A percentile compares a stretch with the other conserved stretches of the same genome.
These are phyloP conservation scores for Backusella luteola DNA, from an alignment of 192 early-diverging fungal species.

Conservation along the genomic window DNA sequence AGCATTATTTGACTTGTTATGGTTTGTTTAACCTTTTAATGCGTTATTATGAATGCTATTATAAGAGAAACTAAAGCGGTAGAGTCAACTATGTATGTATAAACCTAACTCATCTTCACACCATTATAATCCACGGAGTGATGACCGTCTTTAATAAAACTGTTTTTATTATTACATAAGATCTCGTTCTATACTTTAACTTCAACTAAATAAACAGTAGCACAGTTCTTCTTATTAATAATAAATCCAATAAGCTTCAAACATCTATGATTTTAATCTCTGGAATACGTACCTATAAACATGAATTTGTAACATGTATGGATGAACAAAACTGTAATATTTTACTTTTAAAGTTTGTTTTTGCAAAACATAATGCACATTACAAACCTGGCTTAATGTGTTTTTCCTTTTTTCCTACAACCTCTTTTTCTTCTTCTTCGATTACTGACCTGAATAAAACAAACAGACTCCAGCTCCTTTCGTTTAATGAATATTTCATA, in stretches of 20 bases:
- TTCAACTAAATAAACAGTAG: not conserved
- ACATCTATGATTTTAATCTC: not conserved
- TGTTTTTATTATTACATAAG: not conserved
- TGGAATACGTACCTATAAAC: not conserved
- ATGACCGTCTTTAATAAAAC: not conserved
- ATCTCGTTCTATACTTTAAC: not conserved
- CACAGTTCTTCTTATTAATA: not conserved
- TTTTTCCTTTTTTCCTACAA: not conserved
- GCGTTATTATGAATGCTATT: too few species aligned
- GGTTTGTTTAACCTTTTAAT: too few species aligned
- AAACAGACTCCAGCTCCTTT: not conserved
- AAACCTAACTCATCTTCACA: too few species aligned
- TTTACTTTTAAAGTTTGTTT: not conserved
- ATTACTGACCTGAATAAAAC: not conserved
- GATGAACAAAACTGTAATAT: not conserved
- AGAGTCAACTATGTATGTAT: too few species aligned
- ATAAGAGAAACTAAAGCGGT: too few species aligned
- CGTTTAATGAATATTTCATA: too few species aligned
- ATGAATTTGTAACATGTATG: not conserved
- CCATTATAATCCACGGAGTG: not conserved
- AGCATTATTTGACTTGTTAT: too few species aligned
- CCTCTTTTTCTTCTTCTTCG: not conserved
- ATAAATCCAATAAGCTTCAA: not conserved
- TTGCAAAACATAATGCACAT: not conserved
- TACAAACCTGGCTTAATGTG: not conserved